Conservation (phyloP, 2,329 filamentous ascomycete species). For the Phialemoniopsis sp. region DNA sequence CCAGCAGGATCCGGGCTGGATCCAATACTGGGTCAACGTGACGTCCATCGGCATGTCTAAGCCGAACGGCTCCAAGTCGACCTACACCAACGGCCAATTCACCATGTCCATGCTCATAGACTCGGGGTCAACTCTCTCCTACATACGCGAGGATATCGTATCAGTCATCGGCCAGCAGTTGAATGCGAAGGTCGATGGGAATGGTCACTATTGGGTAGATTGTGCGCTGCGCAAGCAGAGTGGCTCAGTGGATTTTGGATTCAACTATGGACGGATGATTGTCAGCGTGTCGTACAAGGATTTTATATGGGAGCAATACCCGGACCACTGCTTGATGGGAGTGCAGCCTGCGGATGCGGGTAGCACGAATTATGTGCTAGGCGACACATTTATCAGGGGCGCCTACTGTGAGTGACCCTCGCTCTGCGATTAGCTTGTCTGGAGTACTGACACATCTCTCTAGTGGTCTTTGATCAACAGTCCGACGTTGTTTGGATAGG, state of each 20-base stretch:
- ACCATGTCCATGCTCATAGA: constrained; percentile 49
- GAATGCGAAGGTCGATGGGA: constrained; percentile 16
- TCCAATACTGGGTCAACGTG: constrained; percentile 32
- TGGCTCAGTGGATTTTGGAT: constrained; percentile 40
- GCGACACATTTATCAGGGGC: constrained; percentile 29
- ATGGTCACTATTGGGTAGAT: constrained; percentile 21
- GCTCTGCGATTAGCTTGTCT: background rate
- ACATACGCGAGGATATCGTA: constrained; percentile 54
- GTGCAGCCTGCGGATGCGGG: constrained; percentile 26
- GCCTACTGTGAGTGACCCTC: constrained; percentile 22
- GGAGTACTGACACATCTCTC: constrained; percentile 6
- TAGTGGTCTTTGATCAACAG: constrained; percentile 33
- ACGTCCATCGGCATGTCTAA: constrained; percentile 27
- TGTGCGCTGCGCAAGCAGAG: constrained; percentile 30
- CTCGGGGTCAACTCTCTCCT: constrained; percentile 59
- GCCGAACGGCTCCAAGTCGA: constrained; percentile 13
- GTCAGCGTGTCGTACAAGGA: constrained; percentile 40
- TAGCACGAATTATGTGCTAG: constrained; percentile 25
- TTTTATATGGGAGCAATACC: constrained; percentile 30
- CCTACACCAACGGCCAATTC: constrained; percentile 22
- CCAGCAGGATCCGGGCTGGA: constrained; percentile 22
- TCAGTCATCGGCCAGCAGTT: constrained; percentile 28
- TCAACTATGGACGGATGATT: constrained; percentile 31
- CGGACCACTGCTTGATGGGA: constrained; percentile 25
- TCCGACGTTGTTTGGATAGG: constrained; percentile 31